Evolutionary conservation across 371 early-diverging fungal species (phyloP).

Genomic region (Rhizopus delemar): DNA sequence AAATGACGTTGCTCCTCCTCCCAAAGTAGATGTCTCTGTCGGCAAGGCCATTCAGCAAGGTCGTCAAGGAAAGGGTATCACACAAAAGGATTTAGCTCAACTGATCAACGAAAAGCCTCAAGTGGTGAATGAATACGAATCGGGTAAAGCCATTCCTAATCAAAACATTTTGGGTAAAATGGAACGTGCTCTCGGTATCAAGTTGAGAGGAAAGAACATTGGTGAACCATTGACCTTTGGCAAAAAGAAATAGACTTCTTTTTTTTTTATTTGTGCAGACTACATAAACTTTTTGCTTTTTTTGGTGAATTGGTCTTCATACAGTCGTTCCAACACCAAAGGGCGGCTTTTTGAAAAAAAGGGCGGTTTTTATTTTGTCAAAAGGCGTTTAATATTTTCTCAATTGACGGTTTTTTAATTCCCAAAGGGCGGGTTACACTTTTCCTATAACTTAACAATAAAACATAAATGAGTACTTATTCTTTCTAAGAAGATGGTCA

Average conservation of each 20-base stretch:
- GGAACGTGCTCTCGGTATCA: conserved; percentile 89
- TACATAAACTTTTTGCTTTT: no score
- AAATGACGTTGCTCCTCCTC: conserved; percentile 78
- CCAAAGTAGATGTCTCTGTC: conserved; percentile 74
- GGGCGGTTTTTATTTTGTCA: no score
- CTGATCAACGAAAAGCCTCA: conserved; percentile 83
- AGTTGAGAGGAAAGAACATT: conserved; percentile 87
- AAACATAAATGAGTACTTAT: no score
- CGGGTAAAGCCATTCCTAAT: conserved; percentile 87
- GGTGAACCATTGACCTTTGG: conserved; percentile 72
- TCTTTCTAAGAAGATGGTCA: no score
- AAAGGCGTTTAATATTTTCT: no score
- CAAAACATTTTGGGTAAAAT: conserved; percentile 90
- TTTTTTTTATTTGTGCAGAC: no score
- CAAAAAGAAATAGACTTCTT: conserved; percentile 57
- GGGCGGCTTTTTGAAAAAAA: no score
- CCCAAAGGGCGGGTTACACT: no score
- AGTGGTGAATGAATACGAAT: conserved; percentile 87
- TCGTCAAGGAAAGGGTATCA: conserved; percentile 74
- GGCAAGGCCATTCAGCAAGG: conserved; percentile 86
- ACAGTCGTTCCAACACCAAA: no score
- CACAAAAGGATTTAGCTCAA: conserved; percentile 90
- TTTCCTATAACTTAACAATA: no score
- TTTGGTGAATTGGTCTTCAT: no score
- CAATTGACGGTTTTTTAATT: no score